Conservation (phyloP, 768 basidiomycete species). For the Pulveroboletus sp. region DNA sequence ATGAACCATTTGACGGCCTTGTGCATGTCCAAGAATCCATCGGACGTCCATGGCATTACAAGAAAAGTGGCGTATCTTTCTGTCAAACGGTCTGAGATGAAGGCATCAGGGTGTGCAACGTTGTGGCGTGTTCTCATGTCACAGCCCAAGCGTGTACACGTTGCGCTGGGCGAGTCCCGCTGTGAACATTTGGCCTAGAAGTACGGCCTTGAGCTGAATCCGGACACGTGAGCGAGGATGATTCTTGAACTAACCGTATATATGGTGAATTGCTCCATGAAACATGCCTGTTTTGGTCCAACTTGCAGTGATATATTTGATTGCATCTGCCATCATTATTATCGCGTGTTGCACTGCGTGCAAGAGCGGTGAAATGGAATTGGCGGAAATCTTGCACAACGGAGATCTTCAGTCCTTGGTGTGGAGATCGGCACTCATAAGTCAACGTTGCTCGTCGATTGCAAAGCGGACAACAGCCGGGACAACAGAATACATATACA, state of each 20-base stretch:
- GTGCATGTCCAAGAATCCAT: constrained; percentile 10
- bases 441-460: constrained; percentile 18
- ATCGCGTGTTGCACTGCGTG: constrained; percentile 4
- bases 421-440: background rate
- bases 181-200: constrained; percentile 16
- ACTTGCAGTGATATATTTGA: constrained; percentile 19
- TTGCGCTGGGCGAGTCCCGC: constrained; percentile 10
- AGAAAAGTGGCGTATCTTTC: constrained; percentile 10
- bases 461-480: no score
- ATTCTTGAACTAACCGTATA: no score
- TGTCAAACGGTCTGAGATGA: constrained; percentile 13
- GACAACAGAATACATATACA: constrained; percentile 17
- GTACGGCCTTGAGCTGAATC: constrained; percentile 7
- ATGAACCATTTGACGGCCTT: constrained; percentile 15
- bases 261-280: constrained; percentile 16
- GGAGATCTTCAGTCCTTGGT: background rate
- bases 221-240: constrained; percentile 14
- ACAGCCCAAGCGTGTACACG: constrained; percentile 13
- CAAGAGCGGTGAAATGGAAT: background rate
- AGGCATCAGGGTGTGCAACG: constrained; percentile 13
- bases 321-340: constrained; percentile 10
- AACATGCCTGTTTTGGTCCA: constrained; percentile 4
- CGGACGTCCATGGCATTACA: constrained; percentile 9
- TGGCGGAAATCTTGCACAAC: background rate
- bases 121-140: constrained; percentile 25